These are phyloP conservation scores for Cadophora malorum DNA, from an alignment of 2,329 filamentous ascomycete genomes.

Conservation along the genomic window DNA sequence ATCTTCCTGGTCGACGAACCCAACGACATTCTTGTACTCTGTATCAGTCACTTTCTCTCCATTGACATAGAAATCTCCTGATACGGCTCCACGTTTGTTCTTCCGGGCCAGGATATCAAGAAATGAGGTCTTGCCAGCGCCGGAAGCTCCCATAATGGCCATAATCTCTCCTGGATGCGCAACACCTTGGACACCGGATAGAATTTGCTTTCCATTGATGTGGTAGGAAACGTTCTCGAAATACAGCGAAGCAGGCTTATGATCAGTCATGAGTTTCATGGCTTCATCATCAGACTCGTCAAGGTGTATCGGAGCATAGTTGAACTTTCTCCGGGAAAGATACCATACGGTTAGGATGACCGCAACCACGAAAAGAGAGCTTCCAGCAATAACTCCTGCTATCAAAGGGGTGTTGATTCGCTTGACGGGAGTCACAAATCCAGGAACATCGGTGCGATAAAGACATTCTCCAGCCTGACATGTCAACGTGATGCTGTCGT, in stretches of 20 bases:
- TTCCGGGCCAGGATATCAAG: constrained; percentile 95
- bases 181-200: constrained; percentile 79
- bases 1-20: constrained; percentile 98
- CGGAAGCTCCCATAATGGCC: constrained; percentile 97
- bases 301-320: constrained; percentile 76
- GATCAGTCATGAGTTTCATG: constrained; percentile 85
- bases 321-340: constrained; percentile 75
- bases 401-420: constrained; percentile 97
- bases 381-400: constrained; percentile 87
- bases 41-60: constrained; percentile 85
- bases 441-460: constrained; percentile 90
- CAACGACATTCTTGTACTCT: constrained; percentile 90
- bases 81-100: constrained; percentile 84
- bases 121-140: constrained; percentile 96
- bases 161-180: constrained; percentile 96
- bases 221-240: constrained; percentile 89
- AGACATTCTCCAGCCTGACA: constrained; percentile 92
- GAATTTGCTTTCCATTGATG: constrained; percentile 86
- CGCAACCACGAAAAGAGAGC: constrained; percentile 85
- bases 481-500: constrained; percentile 82
- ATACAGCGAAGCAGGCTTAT: constrained; percentile 86
- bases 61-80: constrained; percentile 89
- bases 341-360: constrained; percentile 88
- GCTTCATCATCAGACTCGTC: constrained; percentile 91
- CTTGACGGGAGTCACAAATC: constrained; percentile 87